phyloP scores from a whole-genome alignment of 176 grass and related monocot genomes.

The sorghum (Sorghum bicolor) region DNA sequence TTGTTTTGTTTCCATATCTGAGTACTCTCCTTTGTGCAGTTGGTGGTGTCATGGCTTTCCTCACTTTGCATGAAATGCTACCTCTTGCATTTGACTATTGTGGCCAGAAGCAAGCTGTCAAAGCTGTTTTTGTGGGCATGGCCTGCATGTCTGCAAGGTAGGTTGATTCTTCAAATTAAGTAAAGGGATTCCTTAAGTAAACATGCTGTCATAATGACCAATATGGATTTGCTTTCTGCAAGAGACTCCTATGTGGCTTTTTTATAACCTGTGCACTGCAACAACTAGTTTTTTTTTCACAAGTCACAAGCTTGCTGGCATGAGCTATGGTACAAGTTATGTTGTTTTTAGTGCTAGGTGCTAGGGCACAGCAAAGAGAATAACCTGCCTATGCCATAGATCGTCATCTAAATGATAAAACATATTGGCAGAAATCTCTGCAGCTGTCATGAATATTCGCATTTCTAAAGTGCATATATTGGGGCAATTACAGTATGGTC shows the following conservation, averaged over 20 bases:
- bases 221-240: conserved; percentile 14
- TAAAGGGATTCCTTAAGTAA: conserved; percentile 1
- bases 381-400: background rate
- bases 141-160: conserved; percentile 98
- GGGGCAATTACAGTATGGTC: background rate
- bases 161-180: conserved; percentile 39
- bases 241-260: background rate
- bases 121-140: conserved; percentile 97
- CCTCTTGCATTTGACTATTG: conserved; percentile 97
- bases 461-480: background rate
- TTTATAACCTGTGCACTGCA: background rate
- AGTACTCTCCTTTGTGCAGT: conserved; percentile 43
- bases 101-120: conserved; percentile 94
- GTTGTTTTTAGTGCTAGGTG: background rate
- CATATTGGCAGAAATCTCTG: background rate
- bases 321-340: background rate
- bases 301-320: background rate
- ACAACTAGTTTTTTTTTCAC: background rate
- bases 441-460: background rate
- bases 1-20: background rate
- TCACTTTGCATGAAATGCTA: conserved; percentile 97
- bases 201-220: background rate
- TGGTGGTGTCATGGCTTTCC: conserved; percentile 98
- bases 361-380: background rate
- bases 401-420: background rate